Percentiles rank a stretch among this genome's conserved stretches.
These are phyloP conservation scores for Schoenoplectus tabernaemontani DNA, from an alignment of 202 grass and related monocot genomes.

Conservation along the genomic window DNA sequence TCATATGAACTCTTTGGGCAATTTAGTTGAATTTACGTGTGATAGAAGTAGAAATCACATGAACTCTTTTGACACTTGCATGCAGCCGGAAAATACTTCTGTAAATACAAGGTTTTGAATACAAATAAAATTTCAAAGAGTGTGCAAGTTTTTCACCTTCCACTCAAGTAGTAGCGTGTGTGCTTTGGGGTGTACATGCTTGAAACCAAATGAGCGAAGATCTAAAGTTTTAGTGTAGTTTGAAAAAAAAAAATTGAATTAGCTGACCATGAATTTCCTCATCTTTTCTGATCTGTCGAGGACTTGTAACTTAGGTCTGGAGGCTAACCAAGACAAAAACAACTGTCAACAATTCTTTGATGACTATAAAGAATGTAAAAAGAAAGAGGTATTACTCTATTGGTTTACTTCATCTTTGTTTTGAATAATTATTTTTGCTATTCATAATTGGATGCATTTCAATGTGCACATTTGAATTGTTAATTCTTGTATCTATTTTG, in stretches of 20 bases:
- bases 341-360: conserved; percentile 87
- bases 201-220: neutral
- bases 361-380: conserved; percentile 93
- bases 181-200: neutral
- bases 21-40: neutral
- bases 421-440: conserved; percentile 5
- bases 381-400: conserved; percentile 64
- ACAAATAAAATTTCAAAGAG: neutral
- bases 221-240: neutral
- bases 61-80: neutral
- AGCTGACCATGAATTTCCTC: neutral
- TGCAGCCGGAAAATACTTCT: neutral
- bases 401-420: neutral
- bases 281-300: neutral
- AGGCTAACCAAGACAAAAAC: conserved; percentile 69
- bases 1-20: neutral
- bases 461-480: neutral
- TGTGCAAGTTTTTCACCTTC: neutral
- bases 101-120: neutral
- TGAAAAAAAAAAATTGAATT: neutral
- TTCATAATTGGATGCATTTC: neutral
- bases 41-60: neutral
- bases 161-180: neutral
- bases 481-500: neutral
- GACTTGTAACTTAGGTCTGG: conserved; percentile 38